Conservation (phyloP, 1,284 basidiomycete genomes). For the Erythrobasidium hasegawianum region DNA sequence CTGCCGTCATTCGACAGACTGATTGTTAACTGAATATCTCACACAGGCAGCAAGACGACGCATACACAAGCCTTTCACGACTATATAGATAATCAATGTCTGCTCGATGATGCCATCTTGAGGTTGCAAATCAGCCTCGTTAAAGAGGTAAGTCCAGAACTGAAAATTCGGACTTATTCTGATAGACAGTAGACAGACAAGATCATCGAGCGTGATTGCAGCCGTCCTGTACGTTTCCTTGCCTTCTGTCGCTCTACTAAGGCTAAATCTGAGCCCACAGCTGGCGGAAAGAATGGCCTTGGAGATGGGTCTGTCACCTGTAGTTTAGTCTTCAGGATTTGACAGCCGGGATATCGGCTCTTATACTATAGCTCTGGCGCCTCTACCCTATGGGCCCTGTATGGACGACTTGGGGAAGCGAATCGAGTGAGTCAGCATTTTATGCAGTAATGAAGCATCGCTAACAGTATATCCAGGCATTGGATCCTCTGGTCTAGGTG, state of each 20-base stretch:
- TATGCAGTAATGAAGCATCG: not conserved
- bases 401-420: slow-evolving; percentile 3
- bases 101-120: not conserved
- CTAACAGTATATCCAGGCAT: slow-evolving; percentile 1
- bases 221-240: not conserved
- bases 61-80: not conserved
- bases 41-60: not conserved
- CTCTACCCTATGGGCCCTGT: slow-evolving; percentile 1
- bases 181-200: not conserved
- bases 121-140: not conserved
- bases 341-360: not conserved
- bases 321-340: not conserved
- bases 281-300: not conserved
- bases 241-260: not conserved
- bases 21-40: too few species aligned
- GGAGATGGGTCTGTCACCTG: not conserved
- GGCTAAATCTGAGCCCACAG: not conserved
- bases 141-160: not conserved
- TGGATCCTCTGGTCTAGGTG: slow-evolving; percentile 12
- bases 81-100: not conserved
- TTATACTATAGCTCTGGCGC: slow-evolving; percentile 1
- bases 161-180: not conserved
- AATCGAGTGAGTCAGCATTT: slow-evolving; percentile 8
- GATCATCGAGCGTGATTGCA: not conserved
- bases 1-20: too few species aligned